phyloP scores from a whole-genome alignment of 2,329 filamentous ascomycete species.

The Nemania diffusa region DNA sequence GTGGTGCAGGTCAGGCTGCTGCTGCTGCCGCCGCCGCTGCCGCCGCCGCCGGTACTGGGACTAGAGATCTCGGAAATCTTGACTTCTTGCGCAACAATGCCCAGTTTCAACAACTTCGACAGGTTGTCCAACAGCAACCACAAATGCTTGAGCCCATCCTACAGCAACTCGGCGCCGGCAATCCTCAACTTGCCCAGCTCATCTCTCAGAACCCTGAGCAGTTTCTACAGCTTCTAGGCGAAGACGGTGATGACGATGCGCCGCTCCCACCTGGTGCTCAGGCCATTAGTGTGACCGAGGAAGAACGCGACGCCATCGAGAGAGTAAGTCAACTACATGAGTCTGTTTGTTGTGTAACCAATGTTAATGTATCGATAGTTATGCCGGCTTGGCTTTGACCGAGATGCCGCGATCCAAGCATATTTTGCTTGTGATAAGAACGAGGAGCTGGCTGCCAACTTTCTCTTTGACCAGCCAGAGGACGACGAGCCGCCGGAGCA shows the following conservation, averaged over 20 bases:
- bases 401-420: slow-evolving; percentile 93
- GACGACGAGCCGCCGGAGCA: slow-evolving; percentile 72
- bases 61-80: slow-evolving; percentile 74
- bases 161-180: slow-evolving; percentile 93
- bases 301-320: slow-evolving; percentile 97
- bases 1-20: slow-evolving; percentile 54
- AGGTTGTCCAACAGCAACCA: slow-evolving; percentile 96
- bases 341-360: slow-evolving; percentile 12
- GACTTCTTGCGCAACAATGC: slow-evolving; percentile 95
- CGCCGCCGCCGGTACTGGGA: slow-evolving; percentile 63
- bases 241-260: slow-evolving; percentile 86
- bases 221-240: slow-evolving; percentile 88
- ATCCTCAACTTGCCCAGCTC: slow-evolving; percentile 91
- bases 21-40: slow-evolving; percentile 55
- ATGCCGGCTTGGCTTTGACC: slow-evolving; percentile 91
- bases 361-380: slow-evolving; percentile 63
- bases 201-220: slow-evolving; percentile 93
- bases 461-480: slow-evolving; percentile 96
- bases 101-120: slow-evolving; percentile 96
- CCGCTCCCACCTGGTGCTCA: slow-evolving; percentile 88
- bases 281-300: slow-evolving; percentile 90
- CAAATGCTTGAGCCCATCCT: slow-evolving; percentile 99
- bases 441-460: slow-evolving; percentile 97
- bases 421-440: slow-evolving; percentile 99
- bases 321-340: slow-evolving; percentile 68